A percentile compares a stretch with the other conserved stretches of the same genome.
These are phyloP conservation scores for Cyclanthera cordifolia DNA, from an alignment of 306 rosid genomes.

Conservation along the genomic window DNA sequence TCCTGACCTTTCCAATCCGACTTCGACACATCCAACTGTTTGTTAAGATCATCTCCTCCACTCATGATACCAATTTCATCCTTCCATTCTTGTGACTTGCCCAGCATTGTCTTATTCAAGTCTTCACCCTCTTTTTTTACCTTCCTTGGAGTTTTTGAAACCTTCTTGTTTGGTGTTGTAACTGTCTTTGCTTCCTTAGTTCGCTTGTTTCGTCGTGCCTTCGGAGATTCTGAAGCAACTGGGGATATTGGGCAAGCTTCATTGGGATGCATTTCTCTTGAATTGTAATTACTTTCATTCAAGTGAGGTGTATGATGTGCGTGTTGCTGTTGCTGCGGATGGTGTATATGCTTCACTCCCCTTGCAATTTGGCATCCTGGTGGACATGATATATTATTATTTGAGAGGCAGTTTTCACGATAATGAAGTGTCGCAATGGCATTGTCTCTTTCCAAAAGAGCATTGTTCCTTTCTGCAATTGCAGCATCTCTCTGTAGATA, in stretches of 20 bases:
- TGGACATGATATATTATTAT: slow-evolving; percentile 56
- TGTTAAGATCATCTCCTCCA: slow-evolving; percentile 66
- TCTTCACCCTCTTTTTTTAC: slow-evolving; percentile 71
- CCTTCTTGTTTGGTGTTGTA: slow-evolving; percentile 60
- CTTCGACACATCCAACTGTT: slow-evolving; percentile 53
- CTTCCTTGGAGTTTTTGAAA: slow-evolving; percentile 50
- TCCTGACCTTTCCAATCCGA: slow-evolving; percentile 93
- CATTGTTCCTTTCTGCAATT: slow-evolving; percentile 72
- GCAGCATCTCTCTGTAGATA: slow-evolving; percentile 80
- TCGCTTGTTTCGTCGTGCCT: slow-evolving; percentile 57
- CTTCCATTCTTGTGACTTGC: slow-evolving; percentile 69
- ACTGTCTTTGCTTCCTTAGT: slow-evolving; percentile 50
- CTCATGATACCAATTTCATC: slow-evolving; percentile 42
- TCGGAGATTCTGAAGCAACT: slow-evolving; percentile 39
- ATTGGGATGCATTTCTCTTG: slow-evolving; percentile 51
- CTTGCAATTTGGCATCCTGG: slow-evolving; percentile 98
- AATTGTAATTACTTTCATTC: slow-evolving; percentile 49
- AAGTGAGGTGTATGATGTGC: slow-evolving; percentile 47
- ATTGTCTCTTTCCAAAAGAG: slow-evolving; percentile 68
- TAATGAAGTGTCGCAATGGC: slow-evolving; percentile 81
- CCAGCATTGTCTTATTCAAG: slow-evolving; percentile 55
- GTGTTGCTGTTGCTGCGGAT: slow-evolving; percentile 49
- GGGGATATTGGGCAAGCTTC: slow-evolving; percentile 46
- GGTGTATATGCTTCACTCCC: slow-evolving; percentile 90
- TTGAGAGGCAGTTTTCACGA: slow-evolving; percentile 49